These are phyloP conservation scores for Penicillium parvum DNA, from an alignment of 495 filamentous ascomycete species.

Conservation along the genomic window DNA sequence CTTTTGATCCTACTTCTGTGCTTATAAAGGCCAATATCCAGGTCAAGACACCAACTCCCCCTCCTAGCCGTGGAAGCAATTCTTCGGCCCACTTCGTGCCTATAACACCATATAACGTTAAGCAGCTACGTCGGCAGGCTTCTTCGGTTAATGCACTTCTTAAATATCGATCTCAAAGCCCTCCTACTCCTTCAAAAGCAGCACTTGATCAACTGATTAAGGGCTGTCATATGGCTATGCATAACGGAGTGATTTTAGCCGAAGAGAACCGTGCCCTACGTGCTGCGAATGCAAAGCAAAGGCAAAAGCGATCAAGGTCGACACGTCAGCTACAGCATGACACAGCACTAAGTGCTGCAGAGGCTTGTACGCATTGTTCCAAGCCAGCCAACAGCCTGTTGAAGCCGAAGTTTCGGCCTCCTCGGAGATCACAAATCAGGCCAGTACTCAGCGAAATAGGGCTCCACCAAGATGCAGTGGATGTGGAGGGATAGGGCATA, in stretches of 20 bases:
- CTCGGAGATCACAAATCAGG: too few species aligned
- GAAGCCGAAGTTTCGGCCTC: too few species aligned
- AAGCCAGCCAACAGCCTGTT: too few species aligned
- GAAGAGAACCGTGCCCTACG: not conserved
- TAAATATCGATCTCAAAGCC: constrained; percentile 1
- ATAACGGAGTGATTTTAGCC: not conserved
- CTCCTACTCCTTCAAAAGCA: not conserved
- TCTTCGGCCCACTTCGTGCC: not conserved
- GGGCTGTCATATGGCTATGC: not conserved
- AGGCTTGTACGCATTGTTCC: too few species aligned
- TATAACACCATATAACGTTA: not conserved
- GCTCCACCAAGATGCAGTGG: too few species aligned
- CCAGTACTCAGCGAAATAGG: too few species aligned
- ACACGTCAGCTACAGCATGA: too few species aligned
- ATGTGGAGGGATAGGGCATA: too few species aligned
- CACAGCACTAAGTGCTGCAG: too few species aligned
- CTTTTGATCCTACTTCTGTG: not conserved
- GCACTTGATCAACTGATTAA: not conserved
- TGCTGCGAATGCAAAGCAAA: not conserved
- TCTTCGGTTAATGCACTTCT: not conserved
- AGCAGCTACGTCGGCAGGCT: not conserved
- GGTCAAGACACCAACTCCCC: not conserved
- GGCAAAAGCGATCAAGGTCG: not conserved
- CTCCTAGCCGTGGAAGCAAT: not conserved
- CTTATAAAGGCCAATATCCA: not conserved